Conservation (phyloP, 2,329 filamentous ascomycete species). For the Pseudocercospora pini-densiflorae region DNA sequence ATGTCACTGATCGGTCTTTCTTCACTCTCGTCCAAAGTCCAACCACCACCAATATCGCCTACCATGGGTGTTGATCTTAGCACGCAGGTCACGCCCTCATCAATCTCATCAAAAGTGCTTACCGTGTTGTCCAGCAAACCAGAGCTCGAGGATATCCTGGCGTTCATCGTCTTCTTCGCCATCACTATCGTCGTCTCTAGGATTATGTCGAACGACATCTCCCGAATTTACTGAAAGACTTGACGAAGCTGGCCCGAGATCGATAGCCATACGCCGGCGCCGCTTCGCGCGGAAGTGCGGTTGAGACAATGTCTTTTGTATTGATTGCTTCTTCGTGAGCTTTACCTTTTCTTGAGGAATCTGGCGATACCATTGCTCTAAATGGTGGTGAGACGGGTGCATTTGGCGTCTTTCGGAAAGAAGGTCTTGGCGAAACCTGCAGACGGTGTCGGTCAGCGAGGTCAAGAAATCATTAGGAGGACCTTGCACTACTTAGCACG, state of each 20-base stretch:
- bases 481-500: slow-evolving; percentile 61
- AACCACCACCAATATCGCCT: slow-evolving; percentile 20
- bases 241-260: slow-evolving; percentile 24
- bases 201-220: slow-evolving; percentile 16
- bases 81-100: background rate
- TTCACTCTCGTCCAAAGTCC: slow-evolving; percentile 15
- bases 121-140: slow-evolving; percentile 71
- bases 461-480: background rate
- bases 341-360: background rate
- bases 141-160: slow-evolving; percentile 79
- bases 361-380: slow-evolving; percentile 13
- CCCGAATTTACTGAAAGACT: slow-evolving; percentile 31
- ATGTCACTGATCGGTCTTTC: slow-evolving; percentile 21
- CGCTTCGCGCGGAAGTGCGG: slow-evolving; percentile 19
- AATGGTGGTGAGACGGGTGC: slow-evolving; percentile 21
- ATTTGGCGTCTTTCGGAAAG: slow-evolving; percentile 52
- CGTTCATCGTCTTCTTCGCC: slow-evolving; percentile 40
- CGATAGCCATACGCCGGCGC: slow-evolving; percentile 6
- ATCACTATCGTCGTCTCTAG: slow-evolving; percentile 33
- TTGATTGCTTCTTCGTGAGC: background rate
- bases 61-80: background rate
- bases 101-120: slow-evolving; percentile 22
- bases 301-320: background rate
- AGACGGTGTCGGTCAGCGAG: background rate
- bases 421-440: slow-evolving; percentile 68